Conservation (phyloP, 2,329 filamentous ascomycete genomes). For the Exserohilum turcica region DNA sequence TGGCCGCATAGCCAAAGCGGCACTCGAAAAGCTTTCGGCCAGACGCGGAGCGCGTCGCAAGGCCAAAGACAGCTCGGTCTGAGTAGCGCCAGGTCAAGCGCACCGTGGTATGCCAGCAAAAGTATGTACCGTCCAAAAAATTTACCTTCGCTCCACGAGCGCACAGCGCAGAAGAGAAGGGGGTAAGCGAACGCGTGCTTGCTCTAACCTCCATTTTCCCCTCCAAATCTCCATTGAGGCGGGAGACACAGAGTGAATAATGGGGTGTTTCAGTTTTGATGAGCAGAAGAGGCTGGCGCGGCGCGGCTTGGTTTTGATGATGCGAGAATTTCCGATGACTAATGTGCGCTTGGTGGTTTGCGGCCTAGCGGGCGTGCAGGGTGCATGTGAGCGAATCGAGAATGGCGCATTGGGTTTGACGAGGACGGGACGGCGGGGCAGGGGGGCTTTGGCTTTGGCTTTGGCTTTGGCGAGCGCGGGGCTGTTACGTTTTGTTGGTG, state of each 20-base stretch:
- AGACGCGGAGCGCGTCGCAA: not conserved
- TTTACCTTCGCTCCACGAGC: constrained; percentile 54
- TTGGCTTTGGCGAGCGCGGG: constrained; percentile 15
- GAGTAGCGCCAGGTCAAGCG: not conserved
- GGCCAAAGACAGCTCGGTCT: not conserved
- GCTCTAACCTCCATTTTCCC: constrained; percentile 70
- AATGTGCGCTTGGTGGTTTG: constrained; percentile 21
- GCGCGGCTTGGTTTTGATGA: constrained; percentile 15
- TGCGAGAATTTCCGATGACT: constrained; percentile 33
- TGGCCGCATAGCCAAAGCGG: not conserved
- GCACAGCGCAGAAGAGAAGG: constrained; percentile 53
- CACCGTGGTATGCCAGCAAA: not conserved
- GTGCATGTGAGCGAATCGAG: constrained; percentile 20
- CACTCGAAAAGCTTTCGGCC: not conserved
- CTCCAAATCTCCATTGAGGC: constrained; percentile 65
- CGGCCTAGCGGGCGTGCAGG: constrained; percentile 1
- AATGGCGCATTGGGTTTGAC: constrained; percentile 21
- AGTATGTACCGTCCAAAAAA: constrained; percentile 52
- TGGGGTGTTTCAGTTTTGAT: constrained; percentile 53
- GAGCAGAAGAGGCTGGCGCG: constrained; percentile 29
- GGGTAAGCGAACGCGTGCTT: constrained; percentile 62
- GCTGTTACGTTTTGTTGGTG: constrained; percentile 15
- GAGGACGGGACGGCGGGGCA: constrained; percentile 24
- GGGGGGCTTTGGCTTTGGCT: constrained; percentile 17
- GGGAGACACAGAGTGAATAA: constrained; percentile 70